Base-by-base conservation (phyloP, 805 yeast genomes). In the Ogataea degrootiae region DNA sequence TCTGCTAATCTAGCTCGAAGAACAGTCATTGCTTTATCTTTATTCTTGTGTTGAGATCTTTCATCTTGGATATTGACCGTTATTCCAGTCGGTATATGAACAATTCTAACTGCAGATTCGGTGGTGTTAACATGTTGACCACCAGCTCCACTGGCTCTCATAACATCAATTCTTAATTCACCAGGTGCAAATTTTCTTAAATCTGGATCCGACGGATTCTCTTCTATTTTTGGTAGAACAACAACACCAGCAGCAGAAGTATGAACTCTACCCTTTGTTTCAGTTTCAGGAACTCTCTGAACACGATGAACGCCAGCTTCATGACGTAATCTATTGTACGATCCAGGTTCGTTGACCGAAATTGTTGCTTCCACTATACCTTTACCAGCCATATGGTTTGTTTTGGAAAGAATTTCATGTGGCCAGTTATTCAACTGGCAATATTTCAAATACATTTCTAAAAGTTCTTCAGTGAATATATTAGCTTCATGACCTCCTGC, bases 121-220 rank as follows among this genome's bases (percentile, higher is more conserved):
- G 98, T 94, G 14, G 96, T 92, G 62, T 92, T 92, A 35, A 92
- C 99, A 62, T 92, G 98, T 70, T 92, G 99, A 0, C 99, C 99
- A 47, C 99, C 99, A 53, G 94, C 85, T 3, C 99, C 99, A 47
- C 96, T 82, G 0, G 98, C 88, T 56, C 99, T 75, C 96, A 92
- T 94, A n/a, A 94, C 90, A 63, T 94, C 99, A 4, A 94, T 82
- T 47, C 97, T 76, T 21, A 94, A 82, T 58, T 94, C 99, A 2
- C 87, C 96, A 0, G 91, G 87, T 17, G 80, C 81, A 65, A 94
- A 89, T 47, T 79, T 78, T 38, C 92, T 70, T 15, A 49, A 41
- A 19, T 51, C 45, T 2, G 61, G 57, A 41, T 73, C 77, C 2
- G 76, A 74, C 46, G 78, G 79, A 9, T 68, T 71, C 22, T 79